These are phyloP conservation scores for Epicoccum nigrum DNA, from an alignment of 2,329 filamentous ascomycete genomes.

Conservation along the genomic window DNA sequence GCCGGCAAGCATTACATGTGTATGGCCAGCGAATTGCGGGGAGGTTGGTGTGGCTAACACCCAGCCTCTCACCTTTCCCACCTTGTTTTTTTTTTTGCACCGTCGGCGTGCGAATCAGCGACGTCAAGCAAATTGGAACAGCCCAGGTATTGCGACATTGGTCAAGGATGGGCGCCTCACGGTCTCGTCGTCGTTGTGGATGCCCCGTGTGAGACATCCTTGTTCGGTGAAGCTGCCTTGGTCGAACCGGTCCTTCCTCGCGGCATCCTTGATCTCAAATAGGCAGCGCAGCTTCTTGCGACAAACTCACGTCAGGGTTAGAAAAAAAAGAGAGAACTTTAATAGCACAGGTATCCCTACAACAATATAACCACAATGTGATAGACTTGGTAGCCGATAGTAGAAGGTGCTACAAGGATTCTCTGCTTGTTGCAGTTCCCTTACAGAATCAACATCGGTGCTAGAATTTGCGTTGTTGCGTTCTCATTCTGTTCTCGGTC, in stretches of 20 bases:
- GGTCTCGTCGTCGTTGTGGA: not conserved
- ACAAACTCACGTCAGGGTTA: too few relatives aligned
- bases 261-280: not conserved
- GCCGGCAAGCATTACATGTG: not conserved
- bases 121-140: not conserved
- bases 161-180: not conserved
- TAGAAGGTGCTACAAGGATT: too few relatives aligned
- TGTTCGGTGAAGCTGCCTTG: conserved; percentile 12
- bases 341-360: too few relatives aligned
- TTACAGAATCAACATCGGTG: too few relatives aligned
- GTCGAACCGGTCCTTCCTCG: conserved; percentile 1
- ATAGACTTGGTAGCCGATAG: too few relatives aligned
- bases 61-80: conserved; percentile 12
- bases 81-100: conserved; percentile 11
- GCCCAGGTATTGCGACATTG: not conserved
- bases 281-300: too few relatives aligned
- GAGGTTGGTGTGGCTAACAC: conserved; percentile 12
- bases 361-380: too few relatives aligned
- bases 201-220: conserved; percentile 5
- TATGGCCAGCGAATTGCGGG: conserved; percentile 9
- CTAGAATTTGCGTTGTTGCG: too few relatives aligned
- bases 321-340: too few relatives aligned
- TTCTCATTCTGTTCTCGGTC: too few relatives aligned
- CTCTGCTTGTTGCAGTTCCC: too few relatives aligned
- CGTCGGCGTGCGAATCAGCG: conserved; percentile 2